These are phyloP conservation scores for Solanum arcanum DNA, from an alignment of 257 asterid species.

Conservation along the genomic window DNA sequence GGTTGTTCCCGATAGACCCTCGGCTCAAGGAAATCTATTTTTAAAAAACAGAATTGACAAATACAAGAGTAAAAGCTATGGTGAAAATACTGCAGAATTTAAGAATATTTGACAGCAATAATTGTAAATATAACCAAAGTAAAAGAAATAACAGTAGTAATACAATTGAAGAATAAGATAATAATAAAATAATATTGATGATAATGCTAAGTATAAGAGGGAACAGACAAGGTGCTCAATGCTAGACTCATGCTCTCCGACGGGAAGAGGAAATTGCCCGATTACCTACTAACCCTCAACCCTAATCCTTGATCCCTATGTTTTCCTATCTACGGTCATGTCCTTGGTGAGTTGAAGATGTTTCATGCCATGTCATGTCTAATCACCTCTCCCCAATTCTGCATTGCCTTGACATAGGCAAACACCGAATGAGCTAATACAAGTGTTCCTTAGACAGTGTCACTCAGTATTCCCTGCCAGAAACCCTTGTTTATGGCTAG, in stretches of 20 bases:
- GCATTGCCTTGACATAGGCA: not conserved
- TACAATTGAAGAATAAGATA: not conserved
- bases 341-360: not conserved
- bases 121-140: not conserved
- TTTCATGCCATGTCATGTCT: not conserved
- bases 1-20: not conserved
- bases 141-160: not conserved
- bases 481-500: not conserved
- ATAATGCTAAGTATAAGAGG: not conserved
- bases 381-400: not conserved
- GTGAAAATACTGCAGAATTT: not conserved
- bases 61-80: not conserved
- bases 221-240: not conserved
- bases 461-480: not conserved
- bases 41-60: not conserved
- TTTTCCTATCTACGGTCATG: not conserved
- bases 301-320: not conserved
- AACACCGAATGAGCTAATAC: not conserved
- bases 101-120: not conserved
- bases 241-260: not conserved
- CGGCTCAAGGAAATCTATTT: not conserved
- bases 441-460: not conserved
- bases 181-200: not conserved
- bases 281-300: not conserved
- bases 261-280: not conserved